These are phyloP conservation scores for Podosphaera fusca DNA, from an alignment of 2,329 filamentous ascomycete genomes.

Conservation along the genomic window DNA sequence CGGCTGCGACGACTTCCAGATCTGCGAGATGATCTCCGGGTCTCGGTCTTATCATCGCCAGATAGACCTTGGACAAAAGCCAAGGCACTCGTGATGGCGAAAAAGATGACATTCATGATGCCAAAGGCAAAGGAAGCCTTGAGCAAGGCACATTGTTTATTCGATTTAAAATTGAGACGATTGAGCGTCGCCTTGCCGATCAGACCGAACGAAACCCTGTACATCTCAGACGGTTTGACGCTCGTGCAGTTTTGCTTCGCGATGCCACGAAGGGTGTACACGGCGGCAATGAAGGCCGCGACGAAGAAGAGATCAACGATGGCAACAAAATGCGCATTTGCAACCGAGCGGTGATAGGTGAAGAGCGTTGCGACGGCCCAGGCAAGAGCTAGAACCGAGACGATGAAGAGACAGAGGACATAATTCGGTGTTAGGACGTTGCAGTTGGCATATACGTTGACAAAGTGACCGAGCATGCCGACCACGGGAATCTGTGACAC, in stretches of 20 bases:
- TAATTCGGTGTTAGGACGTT: conserved; percentile 37
- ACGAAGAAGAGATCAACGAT: conserved; percentile 37
- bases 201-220: conserved; percentile 35
- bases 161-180: conserved; percentile 28
- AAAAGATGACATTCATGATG: conserved; percentile 71
- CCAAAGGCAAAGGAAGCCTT: conserved; percentile 76
- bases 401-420: conserved; percentile 45
- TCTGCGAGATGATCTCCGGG: conserved; percentile 11
- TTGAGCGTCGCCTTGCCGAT: conserved; percentile 32
- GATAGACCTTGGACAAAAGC: conserved; percentile 23
- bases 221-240: conserved; percentile 25
- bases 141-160: conserved; percentile 75
- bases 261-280: conserved; percentile 36
- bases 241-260: conserved; percentile 41
- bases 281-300: conserved; percentile 38
- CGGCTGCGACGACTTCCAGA: conserved; percentile 14
- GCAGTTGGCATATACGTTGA: conserved; percentile 30
- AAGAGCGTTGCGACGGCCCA: conserved; percentile 44
- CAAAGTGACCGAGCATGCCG: conserved; percentile 45
- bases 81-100: conserved; percentile 52
- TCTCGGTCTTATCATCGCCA: conserved; percentile 10
- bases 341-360: conserved; percentile 37
- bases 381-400: conserved; percentile 35
- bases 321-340: conserved; percentile 37
- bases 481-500: conserved; percentile 32